Percentiles rank a stretch among this genome's conserved stretches.
Conservation (phyloP, 1,284 basidiomycete genomes). For the Earliella scabrosa region DNA sequence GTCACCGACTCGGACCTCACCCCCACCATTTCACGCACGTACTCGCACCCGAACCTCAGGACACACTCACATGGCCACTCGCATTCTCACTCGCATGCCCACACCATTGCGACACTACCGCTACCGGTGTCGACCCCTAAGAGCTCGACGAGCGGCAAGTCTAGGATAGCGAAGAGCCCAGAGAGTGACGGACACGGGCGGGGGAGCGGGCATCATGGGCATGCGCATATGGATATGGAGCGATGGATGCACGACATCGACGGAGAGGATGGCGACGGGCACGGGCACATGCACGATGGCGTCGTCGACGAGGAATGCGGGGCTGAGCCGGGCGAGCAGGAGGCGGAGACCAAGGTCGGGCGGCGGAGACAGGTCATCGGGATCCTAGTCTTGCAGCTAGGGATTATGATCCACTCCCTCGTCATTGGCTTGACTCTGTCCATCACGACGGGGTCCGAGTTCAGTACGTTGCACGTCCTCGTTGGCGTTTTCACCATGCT, state of each 20-base stretch:
- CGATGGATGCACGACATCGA: slow-evolving; percentile 26
- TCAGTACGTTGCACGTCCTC: slow-evolving; percentile 52
- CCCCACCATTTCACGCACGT: slow-evolving; percentile 18
- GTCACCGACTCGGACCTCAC: too few relatives aligned
- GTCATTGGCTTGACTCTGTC: slow-evolving; percentile 76
- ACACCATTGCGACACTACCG: slow-evolving; percentile 4
- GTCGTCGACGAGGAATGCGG: slow-evolving; percentile 20
- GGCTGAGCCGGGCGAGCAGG: slow-evolving; percentile 27
- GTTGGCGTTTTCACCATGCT: neutral
- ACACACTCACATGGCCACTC: too few relatives aligned
- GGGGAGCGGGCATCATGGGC: slow-evolving; percentile 23
- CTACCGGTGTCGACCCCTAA: neutral
- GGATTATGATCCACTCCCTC: slow-evolving; percentile 84
- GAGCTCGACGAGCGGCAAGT: neutral
- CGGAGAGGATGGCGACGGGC: slow-evolving; percentile 13
- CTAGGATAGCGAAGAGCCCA: slow-evolving; percentile 4
- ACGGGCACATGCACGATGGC: slow-evolving; percentile 20
- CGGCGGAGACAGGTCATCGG: slow-evolving; percentile 64
- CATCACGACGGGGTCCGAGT: slow-evolving; percentile 68
- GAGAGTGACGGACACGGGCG: slow-evolving; percentile 24
- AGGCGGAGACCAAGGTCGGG: slow-evolving; percentile 44
- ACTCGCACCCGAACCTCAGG: slow-evolving; percentile 14
- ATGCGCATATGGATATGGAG: slow-evolving; percentile 35
- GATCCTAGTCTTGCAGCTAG: slow-evolving; percentile 72
- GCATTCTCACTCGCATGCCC: slow-evolving; percentile 15